A percentile compares a stretch with the other conserved stretches of the same genome.
phyloP scores from a whole-genome alignment of 495 filamentous ascomycete genomes.

The Melanomma pulvis-pyrius region DNA sequence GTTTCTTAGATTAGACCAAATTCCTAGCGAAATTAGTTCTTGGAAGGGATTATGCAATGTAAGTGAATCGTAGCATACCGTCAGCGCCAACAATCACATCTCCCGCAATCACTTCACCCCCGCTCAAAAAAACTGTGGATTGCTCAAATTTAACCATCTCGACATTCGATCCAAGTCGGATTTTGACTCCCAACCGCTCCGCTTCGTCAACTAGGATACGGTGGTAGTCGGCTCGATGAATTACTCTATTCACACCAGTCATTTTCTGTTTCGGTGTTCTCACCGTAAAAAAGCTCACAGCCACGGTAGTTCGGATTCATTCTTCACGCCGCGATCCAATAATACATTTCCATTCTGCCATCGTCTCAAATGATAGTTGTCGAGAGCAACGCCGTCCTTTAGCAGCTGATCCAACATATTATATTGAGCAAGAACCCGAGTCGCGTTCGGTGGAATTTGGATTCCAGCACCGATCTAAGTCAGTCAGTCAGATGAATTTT shows the following conservation, averaged over 20 bases:
- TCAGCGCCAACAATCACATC: conserved; percentile 22
- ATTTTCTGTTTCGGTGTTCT: neutral
- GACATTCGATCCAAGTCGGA: neutral
- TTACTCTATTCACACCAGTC: neutral
- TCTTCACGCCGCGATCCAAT: neutral
- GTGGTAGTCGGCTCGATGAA: conserved; percentile 21
- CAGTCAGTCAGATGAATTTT: neutral
- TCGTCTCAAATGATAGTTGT: neutral
- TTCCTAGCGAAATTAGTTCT: neutral
- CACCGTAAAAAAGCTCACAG: conserved; percentile 2
- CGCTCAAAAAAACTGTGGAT: neutral
- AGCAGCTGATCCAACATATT: conserved; percentile 2
- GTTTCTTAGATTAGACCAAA: neutral
- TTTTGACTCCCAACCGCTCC: neutral
- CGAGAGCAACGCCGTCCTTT: neutral
- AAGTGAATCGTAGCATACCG: conserved; percentile 3
- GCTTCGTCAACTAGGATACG: conserved; percentile 4
- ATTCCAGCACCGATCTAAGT: conserved; percentile 13
- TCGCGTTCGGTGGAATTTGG: conserved; percentile 17
- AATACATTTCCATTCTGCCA: conserved; percentile 18
- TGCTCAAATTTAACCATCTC: neutral
- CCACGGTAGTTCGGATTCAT: neutral
- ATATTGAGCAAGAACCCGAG: conserved; percentile 2
- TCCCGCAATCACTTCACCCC: conserved; percentile 1
- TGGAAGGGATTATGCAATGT: neutral